A percentile compares a stretch with the other conserved stretches of the same genome.
phyloP scores from a whole-genome alignment of 345 rosid species.

The Salix exigua region DNA sequence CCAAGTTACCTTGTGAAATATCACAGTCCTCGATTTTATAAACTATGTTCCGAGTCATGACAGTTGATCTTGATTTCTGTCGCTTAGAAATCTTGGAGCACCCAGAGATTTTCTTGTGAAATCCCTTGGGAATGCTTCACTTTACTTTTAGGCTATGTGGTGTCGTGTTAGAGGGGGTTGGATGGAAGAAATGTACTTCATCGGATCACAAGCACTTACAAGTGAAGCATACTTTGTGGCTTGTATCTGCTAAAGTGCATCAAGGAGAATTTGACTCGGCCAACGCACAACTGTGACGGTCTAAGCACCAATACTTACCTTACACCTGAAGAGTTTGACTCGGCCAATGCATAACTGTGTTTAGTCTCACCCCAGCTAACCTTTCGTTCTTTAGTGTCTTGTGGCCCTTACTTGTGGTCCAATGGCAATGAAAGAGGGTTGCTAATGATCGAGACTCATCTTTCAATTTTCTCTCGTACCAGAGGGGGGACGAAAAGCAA shows the following conservation, averaged over 20 bases:
- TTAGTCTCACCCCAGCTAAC: background rate
- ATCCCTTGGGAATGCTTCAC: slow-evolving; percentile 8
- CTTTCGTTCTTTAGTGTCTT: background rate
- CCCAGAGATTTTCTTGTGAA: slow-evolving; percentile 13
- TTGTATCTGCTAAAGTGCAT: background rate
- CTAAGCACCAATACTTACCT: background rate
- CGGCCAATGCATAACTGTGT: background rate
- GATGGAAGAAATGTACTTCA: background rate
- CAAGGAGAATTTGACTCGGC: background rate
- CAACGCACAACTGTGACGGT: background rate
- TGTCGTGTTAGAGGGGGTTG: background rate
- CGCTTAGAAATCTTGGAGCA: background rate
- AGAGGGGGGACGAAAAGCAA: background rate
- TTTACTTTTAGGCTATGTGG: background rate
- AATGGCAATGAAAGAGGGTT: background rate
- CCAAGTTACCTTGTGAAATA: background rate
- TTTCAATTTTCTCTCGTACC: background rate
- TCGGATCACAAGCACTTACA: background rate
- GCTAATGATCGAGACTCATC: background rate
- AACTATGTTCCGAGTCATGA: background rate
- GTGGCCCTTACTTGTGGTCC: background rate
- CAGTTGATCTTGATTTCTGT: background rate
- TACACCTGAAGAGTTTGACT: background rate
- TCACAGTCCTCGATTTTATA: background rate
- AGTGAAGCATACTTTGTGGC: slow-evolving; percentile 1